These are phyloP conservation scores for Talaromyces thailandensis DNA, from an alignment of 495 filamentous ascomycete genomes.

Conservation along the genomic window DNA sequence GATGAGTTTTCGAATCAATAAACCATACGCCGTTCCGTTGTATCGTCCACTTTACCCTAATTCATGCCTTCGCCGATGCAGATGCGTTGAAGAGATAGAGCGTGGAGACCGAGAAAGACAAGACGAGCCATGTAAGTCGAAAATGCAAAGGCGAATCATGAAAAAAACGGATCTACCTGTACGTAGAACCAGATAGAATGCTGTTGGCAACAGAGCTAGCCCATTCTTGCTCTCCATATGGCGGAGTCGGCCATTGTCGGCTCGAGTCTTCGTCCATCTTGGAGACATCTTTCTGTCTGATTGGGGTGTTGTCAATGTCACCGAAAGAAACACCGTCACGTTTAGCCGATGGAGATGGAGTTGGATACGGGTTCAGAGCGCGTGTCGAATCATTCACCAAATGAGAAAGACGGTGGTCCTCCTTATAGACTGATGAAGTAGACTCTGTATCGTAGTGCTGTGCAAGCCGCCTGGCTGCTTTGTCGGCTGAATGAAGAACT, in stretches of 20 bases:
- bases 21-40: slow-evolving; percentile 1
- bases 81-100: neutral
- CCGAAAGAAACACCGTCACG: slow-evolving; percentile 64
- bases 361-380: slow-evolving; percentile 72
- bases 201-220: slow-evolving; percentile 68
- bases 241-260: slow-evolving; percentile 91
- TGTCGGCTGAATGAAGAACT: slow-evolving; percentile 52
- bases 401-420: slow-evolving; percentile 38
- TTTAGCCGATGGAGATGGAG: slow-evolving; percentile 82
- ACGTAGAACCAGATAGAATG: slow-evolving; percentile 56
- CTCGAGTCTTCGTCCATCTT: slow-evolving; percentile 44
- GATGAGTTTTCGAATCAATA: slow-evolving; percentile 15
- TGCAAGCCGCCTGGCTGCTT: slow-evolving; percentile 45
- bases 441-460: slow-evolving; percentile 30
- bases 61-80: neutral
- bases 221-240: slow-evolving; percentile 87
- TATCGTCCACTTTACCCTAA: neutral
- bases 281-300: slow-evolving; percentile 45
- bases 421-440: slow-evolving; percentile 26
- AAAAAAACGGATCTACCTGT: slow-evolving; percentile 22
- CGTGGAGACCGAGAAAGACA: neutral
- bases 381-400: slow-evolving; percentile 43
- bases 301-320: slow-evolving; percentile 40
- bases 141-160: neutral
- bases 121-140: neutral